Conservation (phyloP, 352 stramenopile genomes). For the Plasmopara muralis region DNA sequence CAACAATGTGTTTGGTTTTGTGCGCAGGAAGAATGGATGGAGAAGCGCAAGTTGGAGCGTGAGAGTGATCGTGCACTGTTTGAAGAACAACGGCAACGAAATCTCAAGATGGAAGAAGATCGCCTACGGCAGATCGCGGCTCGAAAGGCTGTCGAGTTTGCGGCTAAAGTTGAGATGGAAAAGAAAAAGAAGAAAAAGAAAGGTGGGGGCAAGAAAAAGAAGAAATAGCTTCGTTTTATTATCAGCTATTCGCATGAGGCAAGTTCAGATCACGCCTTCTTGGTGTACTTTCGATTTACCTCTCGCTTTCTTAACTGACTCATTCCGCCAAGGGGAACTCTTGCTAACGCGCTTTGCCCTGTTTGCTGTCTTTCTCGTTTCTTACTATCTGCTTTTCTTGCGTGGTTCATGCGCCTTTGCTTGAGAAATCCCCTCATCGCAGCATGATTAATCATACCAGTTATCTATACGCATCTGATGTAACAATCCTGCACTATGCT, state of each 20-base stretch:
- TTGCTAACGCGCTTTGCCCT: too few relatives aligned
- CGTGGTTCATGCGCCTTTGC: too few relatives aligned
- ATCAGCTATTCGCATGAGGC: background rate
- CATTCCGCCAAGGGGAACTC: too few relatives aligned
- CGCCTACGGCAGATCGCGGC: constrained; percentile 54
- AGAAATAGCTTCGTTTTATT: constrained; percentile 18
- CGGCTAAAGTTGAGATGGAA: constrained; percentile 63
- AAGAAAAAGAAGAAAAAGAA: constrained; percentile 84
- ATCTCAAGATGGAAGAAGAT: constrained; percentile 56
- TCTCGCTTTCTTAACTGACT: too few relatives aligned
- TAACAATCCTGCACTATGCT: too few relatives aligned
- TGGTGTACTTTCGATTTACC: too few relatives aligned
- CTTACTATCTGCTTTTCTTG: too few relatives aligned
- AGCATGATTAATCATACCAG: too few relatives aligned
- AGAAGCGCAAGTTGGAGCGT: constrained; percentile 59
- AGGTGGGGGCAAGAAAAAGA: constrained; percentile 53
- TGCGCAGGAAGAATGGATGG: constrained; percentile 63
- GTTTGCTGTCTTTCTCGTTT: too few relatives aligned
- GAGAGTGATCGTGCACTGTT: constrained; percentile 36
- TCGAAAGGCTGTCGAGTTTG: constrained; percentile 65
- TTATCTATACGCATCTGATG: too few relatives aligned
- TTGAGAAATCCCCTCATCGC: too few relatives aligned
- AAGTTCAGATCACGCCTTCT: too few relatives aligned
- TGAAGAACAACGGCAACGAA: constrained; percentile 47
- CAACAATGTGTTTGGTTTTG: background rate